Evolutionary conservation across 495 filamentous ascomycete genomes (phyloP), one percentile per base, ranked within the genome.

Genomic region (Hyaloscypha finlandica): DNA sequence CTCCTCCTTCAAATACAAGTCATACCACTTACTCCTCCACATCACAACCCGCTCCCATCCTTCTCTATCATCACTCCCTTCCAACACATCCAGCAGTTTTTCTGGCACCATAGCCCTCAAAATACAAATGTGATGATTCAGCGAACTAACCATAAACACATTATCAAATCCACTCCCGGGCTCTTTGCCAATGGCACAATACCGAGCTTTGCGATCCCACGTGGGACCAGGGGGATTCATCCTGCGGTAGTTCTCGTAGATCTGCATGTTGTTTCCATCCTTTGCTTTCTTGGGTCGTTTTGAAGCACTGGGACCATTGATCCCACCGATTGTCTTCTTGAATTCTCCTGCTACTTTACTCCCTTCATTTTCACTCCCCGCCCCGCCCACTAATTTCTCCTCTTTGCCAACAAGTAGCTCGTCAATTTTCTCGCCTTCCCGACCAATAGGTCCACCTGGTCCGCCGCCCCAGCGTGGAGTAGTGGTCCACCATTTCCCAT

Each of bases 91-190:
- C 37, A 94, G 76, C 66, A 96, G 87, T 19, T 79, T 76, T 22
- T 78, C 77, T 64, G 93, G 92, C 57, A 97, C 85, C 32, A 89
- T 85, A 31, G 94, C 83, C 61, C 91, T 84, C 53, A 96, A 70
- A 57, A 97, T 85, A 62, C 85, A 85, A 48, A 96, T 76, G 67
- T 97, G 93, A 75, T 96, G 92, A 75, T 93, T 92, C 59, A 97
- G 79, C 4, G 88, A 85, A 56, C 90, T 93, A 58, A 96, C 71
- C 72, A 97, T 85, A 77, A 92, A 97, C 48, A 96, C 84, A 83
- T 97, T 82, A 69, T 85, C 81, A 68, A 79, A 82, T 30, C 70
- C 75, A 3, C 61, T 72, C 11, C 77, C 62, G 1, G 32, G 29
- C n/a, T 52, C 35, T 33, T 68, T 67, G 4, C 93, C 93, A 73